These are phyloP conservation scores for Daldinia childiae DNA, from an alignment of 495 filamentous ascomycete genomes.

Conservation along the genomic window DNA sequence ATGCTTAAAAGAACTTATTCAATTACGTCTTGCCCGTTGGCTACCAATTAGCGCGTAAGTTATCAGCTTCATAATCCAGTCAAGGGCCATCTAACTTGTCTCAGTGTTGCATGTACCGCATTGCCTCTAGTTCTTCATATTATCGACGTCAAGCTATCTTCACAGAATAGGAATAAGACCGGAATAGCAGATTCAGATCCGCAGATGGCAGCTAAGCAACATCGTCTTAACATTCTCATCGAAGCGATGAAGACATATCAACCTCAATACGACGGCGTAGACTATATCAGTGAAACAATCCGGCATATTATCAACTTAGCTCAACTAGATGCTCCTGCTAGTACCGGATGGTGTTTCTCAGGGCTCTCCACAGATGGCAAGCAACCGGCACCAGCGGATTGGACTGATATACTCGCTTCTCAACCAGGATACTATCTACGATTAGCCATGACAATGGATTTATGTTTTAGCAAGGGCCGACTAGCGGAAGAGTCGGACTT, in stretches of 20 bases:
- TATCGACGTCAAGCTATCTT: conserved; percentile 48
- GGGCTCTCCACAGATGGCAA: conserved; percentile 27
- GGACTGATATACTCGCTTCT: conserved; percentile 48
- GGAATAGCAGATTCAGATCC: conserved; percentile 24
- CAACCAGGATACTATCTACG: conserved; percentile 47
- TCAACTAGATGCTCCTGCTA: conserved; percentile 40
- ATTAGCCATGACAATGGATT: conserved; percentile 49
- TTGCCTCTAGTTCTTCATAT: conserved; percentile 48
- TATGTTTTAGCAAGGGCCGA: conserved; percentile 47
- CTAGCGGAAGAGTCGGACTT: conserved; percentile 47
- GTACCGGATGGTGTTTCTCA: conserved; percentile 10
- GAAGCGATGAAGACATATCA: conserved; percentile 52
- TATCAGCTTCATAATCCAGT: neutral
- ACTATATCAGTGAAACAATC: conserved; percentile 49
- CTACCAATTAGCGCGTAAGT: conserved; percentile 49
- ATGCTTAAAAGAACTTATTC: conserved; percentile 48
- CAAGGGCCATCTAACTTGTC: conserved; percentile 7
- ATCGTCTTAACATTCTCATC: conserved; percentile 50
- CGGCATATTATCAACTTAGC: conserved; percentile 49
- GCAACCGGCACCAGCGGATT: conserved; percentile 43
- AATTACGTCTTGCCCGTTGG: conserved; percentile 46
- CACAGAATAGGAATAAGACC: conserved; percentile 37
- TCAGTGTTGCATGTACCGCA: conserved; percentile 46
- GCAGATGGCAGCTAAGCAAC: conserved; percentile 44
- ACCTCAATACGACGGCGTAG: conserved; percentile 49